Evolutionary conservation across 495 filamentous ascomycete genomes (phyloP), one percentile per base, ranked within the genome.

Genomic region (Astrothelium subdiscretum): DNA sequence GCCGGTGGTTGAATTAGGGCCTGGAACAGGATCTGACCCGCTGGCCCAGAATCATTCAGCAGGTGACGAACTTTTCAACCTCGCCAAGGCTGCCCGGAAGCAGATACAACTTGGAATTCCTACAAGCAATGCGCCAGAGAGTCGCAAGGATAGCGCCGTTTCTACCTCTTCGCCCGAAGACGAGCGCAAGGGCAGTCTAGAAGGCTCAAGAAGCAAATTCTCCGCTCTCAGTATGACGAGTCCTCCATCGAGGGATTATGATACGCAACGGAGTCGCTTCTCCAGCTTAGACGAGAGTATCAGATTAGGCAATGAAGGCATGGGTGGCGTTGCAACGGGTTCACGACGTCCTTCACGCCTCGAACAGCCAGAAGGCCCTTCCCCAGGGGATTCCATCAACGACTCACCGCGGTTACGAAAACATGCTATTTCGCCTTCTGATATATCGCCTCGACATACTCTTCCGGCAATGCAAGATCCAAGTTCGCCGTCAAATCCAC

Each of bases 361-460:
- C 29, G 48, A 54, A 26, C 48, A 29, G 12, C 22, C 48, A 8
- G 48, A 54, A 27, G 63, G 66, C 8, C 62, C 59, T 31, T 31
- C 63, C 59, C 66, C 62, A 31, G 32, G 63, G 24, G 66, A 65
- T 20, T 66, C 68, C 24, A 32, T 66, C 22, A 64, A 66, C 13
- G 65, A 66, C 13, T 70, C 68, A 27, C 68, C 68, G 22, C 65
- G 65, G 38, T 65, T 70, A 32, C 64, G 60, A 20, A 61, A 64
- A 31, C 24, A 68, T 15, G 63, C 63, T 4, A 70, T 67, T 38
- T 64, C 68, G 18, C 59, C 24, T 11, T 66, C 65, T 43, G 60
- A 62, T 35, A 61, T 60, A 4, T 65, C 68, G n/a, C 68, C 68
- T 22, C 57, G 66, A 32, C 66, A 70, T 26, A 67, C 61, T 52